Percentiles rank a stretch among this genome's conserved stretches.
Evolutionary conservation across 768 basidiomycete species (phyloP).

Genomic region (Mycena belliarum): DNA sequence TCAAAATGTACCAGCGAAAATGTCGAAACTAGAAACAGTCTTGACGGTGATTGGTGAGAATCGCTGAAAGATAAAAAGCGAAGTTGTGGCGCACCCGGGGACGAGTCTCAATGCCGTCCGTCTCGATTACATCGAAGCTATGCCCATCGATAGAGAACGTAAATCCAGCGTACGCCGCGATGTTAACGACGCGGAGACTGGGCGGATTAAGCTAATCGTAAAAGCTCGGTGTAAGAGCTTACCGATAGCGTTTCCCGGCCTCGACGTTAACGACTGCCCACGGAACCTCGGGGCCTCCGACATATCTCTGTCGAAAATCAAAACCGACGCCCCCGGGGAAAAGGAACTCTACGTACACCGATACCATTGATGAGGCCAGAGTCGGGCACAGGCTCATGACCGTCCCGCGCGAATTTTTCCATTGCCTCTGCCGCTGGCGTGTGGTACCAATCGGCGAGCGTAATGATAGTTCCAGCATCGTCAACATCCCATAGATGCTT

Average conservation of each 20-base stretch:
- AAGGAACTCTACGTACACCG: conserved; percentile 3
- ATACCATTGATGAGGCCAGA: conserved; percentile 13
- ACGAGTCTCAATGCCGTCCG: conserved; percentile 31
- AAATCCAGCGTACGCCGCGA: conserved; percentile 34
- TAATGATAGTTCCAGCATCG: conserved; percentile 34
- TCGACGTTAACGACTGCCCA: conserved; percentile 38
- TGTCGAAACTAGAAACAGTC: conserved; percentile 32
- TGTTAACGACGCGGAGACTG: conserved; percentile 42
- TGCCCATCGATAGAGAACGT: conserved; percentile 30
- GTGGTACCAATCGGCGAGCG: conserved; percentile 22
- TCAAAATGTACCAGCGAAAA: conserved; percentile 29
- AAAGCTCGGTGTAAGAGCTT: not conserved
- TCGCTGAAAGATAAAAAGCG: too few relatives aligned
- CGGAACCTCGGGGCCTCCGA: conserved; percentile 33
- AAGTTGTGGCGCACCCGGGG: conserved; percentile 13
- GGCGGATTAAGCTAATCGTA: conserved; percentile 22
- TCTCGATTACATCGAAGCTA: conserved; percentile 34
- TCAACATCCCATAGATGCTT: conserved; percentile 32
- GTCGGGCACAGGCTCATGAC: conserved; percentile 21
- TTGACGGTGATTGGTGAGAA: not conserved
- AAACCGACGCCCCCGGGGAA: conserved; percentile 35
- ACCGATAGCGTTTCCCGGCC: conserved; percentile 33
- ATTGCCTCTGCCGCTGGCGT: not conserved
- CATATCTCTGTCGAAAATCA: conserved; percentile 32
- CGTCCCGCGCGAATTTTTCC: conserved; percentile 27